Evolutionary conservation across 192 early-diverging fungal species (phyloP), one percentile per base, ranked within the genome.

Genomic region (Backusella tarrabulga): DNA sequence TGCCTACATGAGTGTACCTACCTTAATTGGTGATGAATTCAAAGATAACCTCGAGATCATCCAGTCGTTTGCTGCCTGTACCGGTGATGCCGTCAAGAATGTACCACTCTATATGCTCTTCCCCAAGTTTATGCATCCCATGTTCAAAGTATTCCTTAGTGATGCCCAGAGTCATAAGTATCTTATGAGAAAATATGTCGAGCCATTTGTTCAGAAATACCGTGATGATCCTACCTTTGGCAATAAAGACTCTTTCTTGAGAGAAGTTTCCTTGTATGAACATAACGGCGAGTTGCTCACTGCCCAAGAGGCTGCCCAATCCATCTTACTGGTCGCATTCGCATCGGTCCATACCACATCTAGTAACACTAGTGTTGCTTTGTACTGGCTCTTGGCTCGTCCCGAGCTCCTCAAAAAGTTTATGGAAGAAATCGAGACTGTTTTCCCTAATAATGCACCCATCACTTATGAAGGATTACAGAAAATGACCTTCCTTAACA

Each of bases 291-390:
- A 63, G 23, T 14, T 29, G 1, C 1, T 63, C 23, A 12, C 56
- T 63, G 11, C 56, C 11, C 56, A 32, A 29, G 23, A 63, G 8
- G 56, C 56, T 17, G 36, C 77, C 34, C 68, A 78, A 44, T 56
- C 63, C 9, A 40, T 80, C 8, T 35, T 80, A n/a, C 26, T 80
- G 50, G 60, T 75, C 7, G 78, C 73, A 6, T 80, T 80, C 29
- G 78, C 78, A 14, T 80, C 78, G 1, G 78, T 80, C 4, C 78
- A 80, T 26, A 80, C 78, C 11, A 80, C 78, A 4, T 60, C 67
- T 1, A 56, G 41, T 52, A 74, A 74, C 23, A 21, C 32, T 0
- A 69, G 73, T 23, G 56, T 74, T 29, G 21, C 36, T 14, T n/a
- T 80, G 7, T 75, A 56, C n/a, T 80, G 78, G 78, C 68, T 80